Evolutionary conservation across 2,329 filamentous ascomycete genomes (phyloP), one percentile per base, ranked within the genome.

Genomic region (Tolypocladium amazonense): DNA sequence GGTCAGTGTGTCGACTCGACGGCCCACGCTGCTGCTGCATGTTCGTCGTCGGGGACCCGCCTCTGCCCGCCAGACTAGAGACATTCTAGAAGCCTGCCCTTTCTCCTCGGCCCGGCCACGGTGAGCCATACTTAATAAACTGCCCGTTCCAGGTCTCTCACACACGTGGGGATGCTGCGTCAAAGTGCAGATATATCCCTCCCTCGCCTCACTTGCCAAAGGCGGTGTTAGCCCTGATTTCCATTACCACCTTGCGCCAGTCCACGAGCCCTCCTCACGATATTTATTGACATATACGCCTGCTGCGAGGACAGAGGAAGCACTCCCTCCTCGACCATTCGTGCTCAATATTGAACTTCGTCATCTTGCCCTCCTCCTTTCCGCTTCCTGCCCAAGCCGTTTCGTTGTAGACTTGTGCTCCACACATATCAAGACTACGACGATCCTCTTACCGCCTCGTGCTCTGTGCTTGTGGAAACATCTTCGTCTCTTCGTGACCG

Each of bases 51-150:
- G n/a, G 56, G 56, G 56, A 25, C 56, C 41, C 41, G 41, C 56
- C 56, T 57, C 41, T 43, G 33, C 56, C 56, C 41, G 38, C 27
- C 56, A 11, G 25, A n/a, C 54, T 56, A 41, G n/a, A 56, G 39
- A 47, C 41, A 33, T 57, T 57, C 56, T 50, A 57, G 56, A 57
- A 57, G 56, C 39, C 56, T 50, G 41, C 41, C 55, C 25, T 20
- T 30, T 33, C 11, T 15, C 38, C 30, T 56, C 55, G 38, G 38
- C 37, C 39, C 38, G 7, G 38, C 11, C 30, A 23, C 20, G 18
- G 25, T 23, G 38, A 45, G 55, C 55, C 55, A 23, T 56, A 45
- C 55, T 43, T 56, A 56, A 45, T 56, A 56, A 45, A 25, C 18
- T 56, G 55, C 20, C 35, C 50, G 6, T 54, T 23, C 20, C 55